Evolutionary conservation across 331 rosid species (phyloP), one percentile per base, ranked within the genome.

Genomic region (Quercus tomentella): DNA sequence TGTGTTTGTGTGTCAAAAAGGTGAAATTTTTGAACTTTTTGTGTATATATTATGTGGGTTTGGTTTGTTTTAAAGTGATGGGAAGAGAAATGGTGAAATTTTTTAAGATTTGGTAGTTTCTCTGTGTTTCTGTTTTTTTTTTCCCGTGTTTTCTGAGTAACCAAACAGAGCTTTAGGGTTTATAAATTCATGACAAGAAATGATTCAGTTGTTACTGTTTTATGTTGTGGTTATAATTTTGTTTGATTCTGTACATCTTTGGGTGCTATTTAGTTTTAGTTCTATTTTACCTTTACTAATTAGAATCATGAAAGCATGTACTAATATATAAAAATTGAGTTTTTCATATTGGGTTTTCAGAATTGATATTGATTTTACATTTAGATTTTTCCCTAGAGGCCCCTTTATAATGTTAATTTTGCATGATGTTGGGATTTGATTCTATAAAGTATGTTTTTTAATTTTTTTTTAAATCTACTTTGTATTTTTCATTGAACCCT

Each of bases 291-390:
- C 30, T 76, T 76, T 51, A 21, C 21, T 71, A 18, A 45, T 71
- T 45, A 41, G 30, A 76, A 76, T 28, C 41, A 35, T 52, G 73
- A 73, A n/a, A 76, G 80, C 82, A 73, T 77, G 84, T 33, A 17
- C 65, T 52, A 63, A 18, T 11, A 11, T 11, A 12, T 16, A 22
- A 20, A 30, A 35, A 26, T 14, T n/a, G 33, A 49, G 60, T 72
- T 51, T 52, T 17, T 2, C 63, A 28, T 5, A 17, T 45, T 71
- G 8, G 51, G 11, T 11, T 58, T 26, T 20, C 56, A 21, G 2
- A 54, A 52, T 54, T 25, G 49, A 58, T 69, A 30, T 15, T 54
- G 8, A 15, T 55, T 63, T 54, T 25, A 45, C 52, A 54, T 45
- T 8, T 70, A 5, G 6, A 4, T 31, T 4, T 8, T 58, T 57